phyloP scores from a whole-genome alignment of 2,329 filamentous ascomycete genomes.

The Ophiocordyceps camponoti-leonardi region DNA sequence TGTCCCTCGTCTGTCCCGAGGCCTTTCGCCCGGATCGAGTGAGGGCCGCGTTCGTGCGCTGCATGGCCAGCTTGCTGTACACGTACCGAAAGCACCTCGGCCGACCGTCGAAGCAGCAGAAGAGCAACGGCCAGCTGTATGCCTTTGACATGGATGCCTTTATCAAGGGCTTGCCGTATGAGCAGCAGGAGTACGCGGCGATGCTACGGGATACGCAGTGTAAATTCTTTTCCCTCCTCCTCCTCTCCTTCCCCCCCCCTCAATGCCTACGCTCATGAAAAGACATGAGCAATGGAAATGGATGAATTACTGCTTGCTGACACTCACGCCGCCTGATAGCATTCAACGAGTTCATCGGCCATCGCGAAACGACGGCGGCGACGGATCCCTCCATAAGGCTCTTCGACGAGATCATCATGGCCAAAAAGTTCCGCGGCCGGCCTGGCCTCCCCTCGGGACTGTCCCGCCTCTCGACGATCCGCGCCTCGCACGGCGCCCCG shows the following conservation, averaged over 20 bases:
- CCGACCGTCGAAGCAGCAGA: constrained; percentile 43
- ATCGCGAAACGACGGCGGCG: constrained; percentile 49
- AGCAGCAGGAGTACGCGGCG: constrained; percentile 45
- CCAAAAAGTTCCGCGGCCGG: constrained; percentile 53
- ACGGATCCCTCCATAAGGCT: constrained; percentile 52
- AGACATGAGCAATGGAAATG: too few species aligned
- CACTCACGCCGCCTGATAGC: constrained; percentile 5
- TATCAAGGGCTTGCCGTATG: constrained; percentile 44
- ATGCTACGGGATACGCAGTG: constrained; percentile 53
- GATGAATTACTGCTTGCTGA: not conserved
- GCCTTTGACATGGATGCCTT: constrained; percentile 50
- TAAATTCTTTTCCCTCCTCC: constrained; percentile 17
- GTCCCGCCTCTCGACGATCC: constrained; percentile 41
- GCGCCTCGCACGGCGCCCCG: constrained; percentile 34
- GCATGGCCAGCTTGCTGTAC: constrained; percentile 47
- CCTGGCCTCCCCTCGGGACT: constrained; percentile 48
- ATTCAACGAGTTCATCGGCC: constrained; percentile 75
- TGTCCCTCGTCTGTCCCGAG: constrained; percentile 44
- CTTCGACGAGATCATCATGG: constrained; percentile 72
- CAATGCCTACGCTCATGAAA: too few species aligned
- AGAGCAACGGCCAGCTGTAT: constrained; percentile 40
- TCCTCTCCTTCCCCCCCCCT: too few species aligned
- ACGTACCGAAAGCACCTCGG: constrained; percentile 47
- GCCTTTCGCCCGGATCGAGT: constrained; percentile 46
- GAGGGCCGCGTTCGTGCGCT: constrained; percentile 45